Base-by-base conservation (phyloP, 1,284 basidiomycete genomes). In the Farysia itapuensis region DNA sequence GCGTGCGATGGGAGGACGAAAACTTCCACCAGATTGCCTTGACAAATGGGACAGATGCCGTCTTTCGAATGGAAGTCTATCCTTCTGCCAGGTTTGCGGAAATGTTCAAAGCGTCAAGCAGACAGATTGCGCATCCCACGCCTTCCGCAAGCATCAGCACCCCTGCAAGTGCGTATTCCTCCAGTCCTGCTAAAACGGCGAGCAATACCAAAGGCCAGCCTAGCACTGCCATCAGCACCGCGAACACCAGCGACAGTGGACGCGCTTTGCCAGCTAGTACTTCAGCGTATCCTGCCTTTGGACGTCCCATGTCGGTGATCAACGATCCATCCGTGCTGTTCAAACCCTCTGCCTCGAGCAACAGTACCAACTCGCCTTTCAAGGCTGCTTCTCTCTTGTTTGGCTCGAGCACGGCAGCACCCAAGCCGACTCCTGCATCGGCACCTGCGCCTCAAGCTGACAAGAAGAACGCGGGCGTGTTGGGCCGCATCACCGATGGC, bases 1-100 rank as follows among this genome's bases (percentile, higher is more conserved):
- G 67, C 16, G 67, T 65, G 28, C 54, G 67, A 16, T 70, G 67
- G 67, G 61, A 67, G 24, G 59, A 65, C 30, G 64, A 67, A 26
- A 67, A 64, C 33, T 47, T 70, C 37, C 64, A 70, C 29, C 58
- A 67, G 34, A 52, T 60, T 15, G 48, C 50, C 14, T 45, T 63
- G 3, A 56, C 60, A 29, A 47, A 57, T 15, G 67, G 67, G 4
- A 41, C 52, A n/a, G 67, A 70, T 43, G 64, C 65, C 11, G 52
- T 56, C 22, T 61, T 70, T 31, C 53, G 63, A 11, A 53, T 48
- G 43, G 54, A 64, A n/a, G 53, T 64, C 14, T 49, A 49, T 24
- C 53, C 60, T 2, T 58, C 48, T 29, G 43, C 39, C 23, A 43
- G 46, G 18, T 48, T 52, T 11, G 53, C 49, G 19, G 49, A 58